Base-by-base conservation (phyloP, 495 filamentous ascomycete species). In the Aspergillus funiculosus region DNA sequence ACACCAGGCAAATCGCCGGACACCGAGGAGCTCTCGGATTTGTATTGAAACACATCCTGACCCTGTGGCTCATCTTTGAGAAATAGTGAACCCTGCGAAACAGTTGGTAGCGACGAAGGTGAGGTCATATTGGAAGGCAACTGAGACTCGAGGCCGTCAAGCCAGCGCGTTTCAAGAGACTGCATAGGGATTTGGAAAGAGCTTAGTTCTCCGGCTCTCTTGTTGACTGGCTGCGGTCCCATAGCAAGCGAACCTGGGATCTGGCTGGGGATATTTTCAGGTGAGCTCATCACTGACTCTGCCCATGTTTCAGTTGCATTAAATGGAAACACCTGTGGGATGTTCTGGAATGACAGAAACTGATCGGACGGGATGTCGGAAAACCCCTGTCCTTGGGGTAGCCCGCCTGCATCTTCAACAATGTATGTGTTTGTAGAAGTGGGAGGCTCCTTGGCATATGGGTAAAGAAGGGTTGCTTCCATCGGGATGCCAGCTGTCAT, bases 21-120 rank as follows among this genome's bases (percentile, higher is more conserved):
- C 5, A 67, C 63, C 1, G 68, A 69, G 13, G 68, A 69, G 34
- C 48, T 68, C 32, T 69, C 66, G 0, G 68, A 72, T 41, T 68
- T 67, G 51, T 64, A 65, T 21, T 71, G 66, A 31, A 62, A 59
- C n/a, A 42, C 43, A 2, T 69, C 68, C 11, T 53, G 55, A 3
- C 37, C 53, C n/a, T 38, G 52, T 32, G 41, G 52, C 13, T 48
- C 51, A 11, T 57, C 60, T 11, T 56, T 59, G 42, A 52, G 31
- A 11, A 56, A 51, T 1, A 39, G 19, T 3, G 48, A n/a, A 4
- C 47, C 53, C 17, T 50, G 51, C 17, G 54, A 59, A 10, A 59
- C 37, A 0, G 53, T 34, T 0, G 57, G 48, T 10, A 63, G 34
- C 4, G 63, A 58, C 3, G 53, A 36, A 0, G 62, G 54, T 1